These are phyloP conservation scores for Astragalus membranaceus DNA, from an alignment of 306 rosid genomes.

Conservation along the genomic window DNA sequence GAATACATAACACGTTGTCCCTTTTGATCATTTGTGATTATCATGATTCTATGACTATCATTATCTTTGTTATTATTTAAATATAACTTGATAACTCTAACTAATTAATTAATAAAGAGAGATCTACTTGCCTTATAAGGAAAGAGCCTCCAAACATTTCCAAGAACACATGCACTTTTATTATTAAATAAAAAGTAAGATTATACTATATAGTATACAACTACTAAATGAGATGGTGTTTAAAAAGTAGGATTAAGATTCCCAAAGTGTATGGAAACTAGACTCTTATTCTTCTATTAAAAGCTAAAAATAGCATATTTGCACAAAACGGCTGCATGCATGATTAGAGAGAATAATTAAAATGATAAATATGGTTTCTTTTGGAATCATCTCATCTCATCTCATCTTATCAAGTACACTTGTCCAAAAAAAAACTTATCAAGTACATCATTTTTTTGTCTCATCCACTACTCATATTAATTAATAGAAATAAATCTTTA, in stretches of 20 bases:
- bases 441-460: constrained; percentile 9
- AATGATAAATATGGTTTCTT: constrained; percentile 23
- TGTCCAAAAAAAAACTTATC: no score
- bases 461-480: constrained; percentile 2
- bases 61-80: constrained; percentile 20
- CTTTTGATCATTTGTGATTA: not conserved
- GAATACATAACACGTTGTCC: constrained; percentile 19
- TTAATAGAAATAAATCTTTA: not conserved
- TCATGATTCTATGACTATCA: not conserved
- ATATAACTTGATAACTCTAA: not conserved
- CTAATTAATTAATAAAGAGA: not conserved
- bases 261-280: not conserved
- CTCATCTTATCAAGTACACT: not conserved
- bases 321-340: constrained; percentile 13
- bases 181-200: not conserved
- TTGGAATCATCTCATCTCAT: constrained; percentile 28
- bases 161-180: not conserved
- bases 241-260: constrained; percentile 24
- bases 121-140: constrained; percentile 58
- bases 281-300: not conserved
- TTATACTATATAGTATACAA: not conserved
- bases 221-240: not conserved
- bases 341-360: constrained; percentile 32
- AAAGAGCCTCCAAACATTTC: constrained; percentile 20
- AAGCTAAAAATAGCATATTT: not conserved